Conservation (phyloP, 2,329 filamentous ascomycete species). For the Ophiocordyceps polyrhachis-furcata region DNA sequence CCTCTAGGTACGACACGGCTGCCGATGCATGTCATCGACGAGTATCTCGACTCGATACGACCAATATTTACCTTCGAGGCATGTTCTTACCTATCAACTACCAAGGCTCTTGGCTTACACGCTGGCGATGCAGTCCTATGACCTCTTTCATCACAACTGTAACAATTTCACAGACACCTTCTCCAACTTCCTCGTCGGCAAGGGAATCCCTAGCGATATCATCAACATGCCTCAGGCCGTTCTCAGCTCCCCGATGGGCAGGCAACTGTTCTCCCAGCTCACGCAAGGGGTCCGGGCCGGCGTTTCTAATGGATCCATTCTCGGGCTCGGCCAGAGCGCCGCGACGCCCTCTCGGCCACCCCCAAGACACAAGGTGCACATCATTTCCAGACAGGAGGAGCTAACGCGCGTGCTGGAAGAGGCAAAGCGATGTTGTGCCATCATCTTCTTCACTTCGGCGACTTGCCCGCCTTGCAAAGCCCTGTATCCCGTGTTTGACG, state of each 20-base stretch:
- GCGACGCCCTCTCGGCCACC: constrained; percentile 5
- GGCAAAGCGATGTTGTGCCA: constrained; percentile 49
- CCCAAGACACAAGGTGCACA: constrained; percentile 29
- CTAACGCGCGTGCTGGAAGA: constrained; percentile 24
- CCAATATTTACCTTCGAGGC: constrained; percentile 68
- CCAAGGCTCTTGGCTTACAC: background rate
- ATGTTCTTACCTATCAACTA: constrained; percentile 1
- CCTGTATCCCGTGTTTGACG: constrained; percentile 65
- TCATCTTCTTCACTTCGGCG: constrained; percentile 83
- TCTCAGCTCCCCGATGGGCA: constrained; percentile 69
- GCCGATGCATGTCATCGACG: constrained; percentile 62
- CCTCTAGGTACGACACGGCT: constrained; percentile 60
- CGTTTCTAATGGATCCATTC: constrained; percentile 30
- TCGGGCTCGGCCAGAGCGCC: constrained; percentile 28
- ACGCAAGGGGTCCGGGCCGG: constrained; percentile 30
- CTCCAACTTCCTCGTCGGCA: constrained; percentile 72
- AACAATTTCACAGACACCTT: constrained; percentile 96
- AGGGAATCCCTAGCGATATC: constrained; percentile 76
- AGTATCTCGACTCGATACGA: constrained; percentile 73
- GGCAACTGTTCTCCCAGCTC: constrained; percentile 64
- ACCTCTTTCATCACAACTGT: constrained; percentile 82
- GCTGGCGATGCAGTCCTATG: constrained; percentile 46
- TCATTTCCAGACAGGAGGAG: constrained; percentile 28
- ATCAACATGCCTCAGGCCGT: constrained; percentile 70
- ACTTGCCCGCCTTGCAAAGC: constrained; percentile 73